Base-by-base conservation (phyloP, 495 filamentous ascomycete species). In the Evansstolkia leycettana region DNA sequence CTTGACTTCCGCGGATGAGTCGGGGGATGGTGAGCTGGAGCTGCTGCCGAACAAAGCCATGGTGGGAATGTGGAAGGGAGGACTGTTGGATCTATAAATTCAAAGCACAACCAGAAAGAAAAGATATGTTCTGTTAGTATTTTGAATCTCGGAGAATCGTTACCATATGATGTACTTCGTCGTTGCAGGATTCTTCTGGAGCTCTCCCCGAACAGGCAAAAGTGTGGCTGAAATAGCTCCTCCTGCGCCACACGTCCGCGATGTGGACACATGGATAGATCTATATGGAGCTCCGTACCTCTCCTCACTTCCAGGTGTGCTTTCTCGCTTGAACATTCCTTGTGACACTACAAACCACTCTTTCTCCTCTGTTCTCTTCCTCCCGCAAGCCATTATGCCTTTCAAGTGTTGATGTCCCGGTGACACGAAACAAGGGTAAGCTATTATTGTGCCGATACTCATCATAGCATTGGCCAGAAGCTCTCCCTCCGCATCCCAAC, bases 1-100 rank as follows among this genome's bases (percentile, higher is more conserved):
- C 64, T 93, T 90, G 46, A 72, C 55, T 46, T 80, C 75, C 43
- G 58, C 54, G 42, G 66, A 60, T 52, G 74, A 65, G 40, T 54
- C 47, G 26, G 55, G 49, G 18, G 48, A 19, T 36, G 38, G 33
- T 43, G 59, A 41, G 28, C 51, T 41, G 26, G 55, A 26, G 40
- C 43, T 44, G 34, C 56, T 27, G 42, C 58, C 60, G 52, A 64
- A 63, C 43, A 60, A 43, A 44, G 58, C 54, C 61, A 65, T 65
- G 43, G 32, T 60, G 47, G 27, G 38, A 34, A 18, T 28, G 23
- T 25, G 28, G 12, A 29, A 29, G 5, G 14, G 28, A 29, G n/a
- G n/a, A n/a, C n/a, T n/a, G n/a, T n/a, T n/a, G n/a, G n/a, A 29
- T 29, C 10, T 6, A 29, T 5, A n/a, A 29, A 29, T 29, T 9